Percentiles rank a stretch among this genome's conserved stretches.
phyloP scores from a whole-genome alignment of 768 basidiomycete species.

The Lactarius deliciosus region DNA sequence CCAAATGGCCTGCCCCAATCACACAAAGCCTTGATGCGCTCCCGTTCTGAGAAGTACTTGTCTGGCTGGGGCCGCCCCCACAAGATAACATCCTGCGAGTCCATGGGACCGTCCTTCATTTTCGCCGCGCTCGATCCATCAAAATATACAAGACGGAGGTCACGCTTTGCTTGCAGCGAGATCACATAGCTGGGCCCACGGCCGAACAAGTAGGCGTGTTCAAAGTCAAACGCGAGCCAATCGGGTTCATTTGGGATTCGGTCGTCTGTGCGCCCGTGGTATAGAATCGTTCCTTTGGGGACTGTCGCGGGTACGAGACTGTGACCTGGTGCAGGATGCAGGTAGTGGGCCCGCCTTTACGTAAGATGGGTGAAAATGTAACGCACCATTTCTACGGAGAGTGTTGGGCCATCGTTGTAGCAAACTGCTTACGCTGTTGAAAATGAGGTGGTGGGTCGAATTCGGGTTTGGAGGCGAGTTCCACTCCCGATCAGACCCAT shows the following conservation, averaged over 20 bases:
- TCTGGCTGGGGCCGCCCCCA: slow-evolving; percentile 35
- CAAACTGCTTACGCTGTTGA: slow-evolving; percentile 37
- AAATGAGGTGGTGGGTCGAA: slow-evolving; percentile 38
- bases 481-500: slow-evolving; percentile 2
- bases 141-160: slow-evolving; percentile 26
- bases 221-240: slow-evolving; percentile 29
- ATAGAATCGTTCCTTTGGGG: slow-evolving; percentile 25
- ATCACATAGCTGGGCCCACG: slow-evolving; percentile 5
- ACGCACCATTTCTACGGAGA: slow-evolving; percentile 30
- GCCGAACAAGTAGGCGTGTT: slow-evolving; percentile 20
- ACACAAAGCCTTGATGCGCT: slow-evolving; percentile 36
- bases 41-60: slow-evolving; percentile 29
- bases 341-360: neutral
- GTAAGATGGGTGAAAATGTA: neutral
- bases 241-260: slow-evolving; percentile 19
- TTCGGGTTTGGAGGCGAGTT: slow-evolving; percentile 32
- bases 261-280: slow-evolving; percentile 23
- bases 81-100: slow-evolving; percentile 40
- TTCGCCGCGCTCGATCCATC: slow-evolving; percentile 27
- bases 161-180: slow-evolving; percentile 18
- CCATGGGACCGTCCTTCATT: slow-evolving; percentile 36
- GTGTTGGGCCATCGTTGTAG: slow-evolving; percentile 44
- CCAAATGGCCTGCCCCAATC: slow-evolving; percentile 37
- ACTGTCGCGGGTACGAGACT: slow-evolving; percentile 23
- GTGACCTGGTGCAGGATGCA: slow-evolving; percentile 15